Evolutionary conservation across 495 filamentous ascomycete species (phyloP).

Genomic region (Evernia prunastri): DNA sequence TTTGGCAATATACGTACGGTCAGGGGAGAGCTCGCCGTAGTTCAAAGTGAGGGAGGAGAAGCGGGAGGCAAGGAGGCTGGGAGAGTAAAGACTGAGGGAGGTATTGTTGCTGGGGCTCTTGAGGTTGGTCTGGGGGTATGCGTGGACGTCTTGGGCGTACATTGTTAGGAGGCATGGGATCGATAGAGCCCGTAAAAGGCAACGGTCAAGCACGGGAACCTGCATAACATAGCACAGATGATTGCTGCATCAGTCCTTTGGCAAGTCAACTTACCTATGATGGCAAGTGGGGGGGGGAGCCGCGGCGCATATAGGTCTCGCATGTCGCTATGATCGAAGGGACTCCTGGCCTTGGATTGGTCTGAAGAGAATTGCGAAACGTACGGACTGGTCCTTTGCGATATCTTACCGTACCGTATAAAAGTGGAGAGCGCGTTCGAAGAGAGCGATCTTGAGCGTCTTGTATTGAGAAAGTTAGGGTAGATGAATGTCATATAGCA

Average conservation of each 20-base stretch:
- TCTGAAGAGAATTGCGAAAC: neutral
- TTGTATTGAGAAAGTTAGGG: neutral
- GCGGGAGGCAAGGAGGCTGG: neutral
- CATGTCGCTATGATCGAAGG: neutral
- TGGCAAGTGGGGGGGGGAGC: neutral
- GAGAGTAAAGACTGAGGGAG: neutral
- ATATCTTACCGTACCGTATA: neutral
- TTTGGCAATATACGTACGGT: neutral
- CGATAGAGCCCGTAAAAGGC: neutral
- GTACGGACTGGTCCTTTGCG: neutral
- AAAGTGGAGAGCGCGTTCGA: neutral
- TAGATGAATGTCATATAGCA: neutral
- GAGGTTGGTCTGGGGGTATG: neutral
- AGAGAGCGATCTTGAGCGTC: neutral
- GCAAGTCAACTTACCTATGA: neutral
- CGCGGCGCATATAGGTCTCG: neutral
- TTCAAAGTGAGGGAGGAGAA: neutral
- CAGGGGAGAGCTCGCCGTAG: neutral
- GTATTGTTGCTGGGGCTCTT: neutral
- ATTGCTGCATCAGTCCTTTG: neutral
- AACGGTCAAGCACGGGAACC: neutral
- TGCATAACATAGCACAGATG: neutral
- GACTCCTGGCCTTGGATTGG: neutral
- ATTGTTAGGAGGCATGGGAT: neutral
- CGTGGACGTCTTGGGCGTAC: neutral